These are phyloP conservation scores for Trichoderma sp. DNA, from an alignment of 2,329 filamentous ascomycete species.

Conservation along the genomic window DNA sequence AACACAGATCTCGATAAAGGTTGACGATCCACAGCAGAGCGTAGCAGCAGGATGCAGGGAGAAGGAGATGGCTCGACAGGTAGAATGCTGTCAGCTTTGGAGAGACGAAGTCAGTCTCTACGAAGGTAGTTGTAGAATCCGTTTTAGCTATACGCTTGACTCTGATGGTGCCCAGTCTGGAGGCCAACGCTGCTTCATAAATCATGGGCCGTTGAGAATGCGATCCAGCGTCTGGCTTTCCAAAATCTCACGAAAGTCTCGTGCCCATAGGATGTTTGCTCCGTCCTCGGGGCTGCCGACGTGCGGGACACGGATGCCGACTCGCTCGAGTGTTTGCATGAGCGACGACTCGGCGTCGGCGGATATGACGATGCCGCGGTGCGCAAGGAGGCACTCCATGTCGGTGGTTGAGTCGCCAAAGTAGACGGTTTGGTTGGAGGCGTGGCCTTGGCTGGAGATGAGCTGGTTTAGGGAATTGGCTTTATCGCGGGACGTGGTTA, in stretches of 20 bases:
- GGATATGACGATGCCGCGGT: conserved; percentile 47
- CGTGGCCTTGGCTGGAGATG: not conserved
- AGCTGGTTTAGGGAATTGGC: conserved; percentile 28
- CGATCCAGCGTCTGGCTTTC: conserved; percentile 28
- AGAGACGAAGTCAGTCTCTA: not conserved
- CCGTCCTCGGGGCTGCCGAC: conserved; percentile 26
- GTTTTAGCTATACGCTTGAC: not conserved
- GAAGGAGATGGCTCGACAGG: not conserved
- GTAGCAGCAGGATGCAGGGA: not conserved
- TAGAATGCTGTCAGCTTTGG: not conserved
- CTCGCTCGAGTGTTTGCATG: conserved; percentile 35
- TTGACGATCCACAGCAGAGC: not conserved
- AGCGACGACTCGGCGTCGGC: conserved; percentile 34
- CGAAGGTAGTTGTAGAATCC: not conserved
- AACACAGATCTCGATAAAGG: not conserved
- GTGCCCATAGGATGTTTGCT: conserved; percentile 39
- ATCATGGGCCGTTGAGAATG: not conserved
- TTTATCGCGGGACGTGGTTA: conserved; percentile 47
- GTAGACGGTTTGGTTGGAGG: conserved; percentile 34
- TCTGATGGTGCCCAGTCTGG: not conserved
- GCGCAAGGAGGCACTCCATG: conserved; percentile 48
- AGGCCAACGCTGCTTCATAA: not conserved
- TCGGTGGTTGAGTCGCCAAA: conserved; percentile 58
- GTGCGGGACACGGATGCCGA: conserved; percentile 40
- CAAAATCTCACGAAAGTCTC: conserved; percentile 43